Percentiles rank a stretch among this genome's conserved stretches.
Evolutionary conservation across 192 early-diverging fungal species (phyloP).

Genomic region (Allomyces macrogynus): DNA sequence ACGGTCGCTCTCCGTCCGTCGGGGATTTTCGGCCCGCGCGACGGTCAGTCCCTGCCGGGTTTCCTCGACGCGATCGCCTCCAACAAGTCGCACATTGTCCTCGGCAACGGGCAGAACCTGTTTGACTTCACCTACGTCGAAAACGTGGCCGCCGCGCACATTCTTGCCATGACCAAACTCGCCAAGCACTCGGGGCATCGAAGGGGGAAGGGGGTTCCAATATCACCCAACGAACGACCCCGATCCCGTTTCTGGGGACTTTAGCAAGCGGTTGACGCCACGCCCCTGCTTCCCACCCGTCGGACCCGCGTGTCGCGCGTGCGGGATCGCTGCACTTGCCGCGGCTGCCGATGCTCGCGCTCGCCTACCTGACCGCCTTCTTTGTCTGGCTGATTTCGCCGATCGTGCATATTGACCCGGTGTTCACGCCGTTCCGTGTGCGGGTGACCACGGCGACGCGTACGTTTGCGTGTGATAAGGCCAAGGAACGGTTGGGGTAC

Average conservation of each 20-base stretch:
- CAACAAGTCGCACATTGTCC: slow-evolving; percentile 28
- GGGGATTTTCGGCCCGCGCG: slow-evolving; percentile 80
- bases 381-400: slow-evolving; percentile 38
- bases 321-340: slow-evolving; percentile 33
- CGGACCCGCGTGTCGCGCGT: slow-evolving; percentile 27
- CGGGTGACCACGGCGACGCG: slow-evolving; percentile 56
- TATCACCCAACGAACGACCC: slow-evolving; percentile 81
- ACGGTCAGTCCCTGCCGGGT: slow-evolving; percentile 46
- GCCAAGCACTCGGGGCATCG: slow-evolving; percentile 9
- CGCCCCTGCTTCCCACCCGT: slow-evolving; percentile 32
- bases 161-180: slow-evolving; percentile 62
- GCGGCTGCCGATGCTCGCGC: slow-evolving; percentile 23
- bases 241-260: slow-evolving; percentile 79
- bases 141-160: slow-evolving; percentile 41
- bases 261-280: slow-evolving; percentile 45
- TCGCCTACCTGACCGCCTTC: slow-evolving; percentile 43
- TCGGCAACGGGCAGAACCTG: slow-evolving; percentile 55
- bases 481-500: slow-evolving; percentile 48
- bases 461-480: slow-evolving; percentile 76
- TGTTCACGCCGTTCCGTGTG: slow-evolving; percentile 54
- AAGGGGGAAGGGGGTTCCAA: slow-evolving; percentile 58
- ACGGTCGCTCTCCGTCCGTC: slow-evolving; percentile 69
- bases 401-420: slow-evolving; percentile 43
- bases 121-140: slow-evolving; percentile 39
- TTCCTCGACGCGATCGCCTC: slow-evolving; percentile 37